Conservation (phyloP, 352 stramenopile species). For the Phytophthora ohioensis region DNA sequence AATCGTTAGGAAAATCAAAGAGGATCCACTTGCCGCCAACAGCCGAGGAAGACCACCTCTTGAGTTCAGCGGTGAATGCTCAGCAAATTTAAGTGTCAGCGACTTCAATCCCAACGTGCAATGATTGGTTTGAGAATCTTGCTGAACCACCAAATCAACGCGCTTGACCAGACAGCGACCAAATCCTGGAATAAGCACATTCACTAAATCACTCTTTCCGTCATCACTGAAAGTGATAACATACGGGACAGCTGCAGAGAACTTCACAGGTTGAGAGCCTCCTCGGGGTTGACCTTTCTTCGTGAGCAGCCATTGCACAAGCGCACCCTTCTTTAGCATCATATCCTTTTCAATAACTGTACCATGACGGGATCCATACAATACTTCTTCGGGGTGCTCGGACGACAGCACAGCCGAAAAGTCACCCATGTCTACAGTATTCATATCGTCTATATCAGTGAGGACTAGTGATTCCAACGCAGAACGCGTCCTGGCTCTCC, state of each 20-base stretch:
- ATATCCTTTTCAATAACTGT: slow-evolving; percentile 2
- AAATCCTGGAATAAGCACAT: slow-evolving; percentile 27
- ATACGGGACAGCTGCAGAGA: slow-evolving; percentile 7
- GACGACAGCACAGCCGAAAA: slow-evolving; percentile 15
- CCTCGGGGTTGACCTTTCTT: background rate
- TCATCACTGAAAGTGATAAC: slow-evolving; percentile 19
- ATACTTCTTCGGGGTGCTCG: slow-evolving; percentile 23
- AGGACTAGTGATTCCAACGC: slow-evolving; percentile 16
- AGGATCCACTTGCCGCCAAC: slow-evolving; percentile 3
- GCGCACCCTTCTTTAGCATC: slow-evolving; percentile 15
- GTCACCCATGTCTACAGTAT: slow-evolving; percentile 4
- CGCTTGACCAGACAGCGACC: slow-evolving; percentile 15
- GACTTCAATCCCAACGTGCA: slow-evolving; percentile 8
- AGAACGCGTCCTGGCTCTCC: slow-evolving; percentile 19
- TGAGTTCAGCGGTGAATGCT: background rate
- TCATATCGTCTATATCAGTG: slow-evolving; percentile 13
- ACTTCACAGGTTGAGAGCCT: slow-evolving; percentile 1
- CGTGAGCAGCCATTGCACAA: slow-evolving; percentile 6
- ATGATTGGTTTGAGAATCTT: background rate
- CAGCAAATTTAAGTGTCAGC: slow-evolving; percentile 16
- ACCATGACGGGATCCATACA: slow-evolving; percentile 11
- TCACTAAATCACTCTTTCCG: slow-evolving; percentile 14
- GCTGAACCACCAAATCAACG: background rate
- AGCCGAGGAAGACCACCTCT: slow-evolving; percentile 14
- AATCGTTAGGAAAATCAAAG: slow-evolving; percentile 16